Conservation (phyloP, 768 basidiomycete genomes). For the Thelephora aurantiotincta region DNA sequence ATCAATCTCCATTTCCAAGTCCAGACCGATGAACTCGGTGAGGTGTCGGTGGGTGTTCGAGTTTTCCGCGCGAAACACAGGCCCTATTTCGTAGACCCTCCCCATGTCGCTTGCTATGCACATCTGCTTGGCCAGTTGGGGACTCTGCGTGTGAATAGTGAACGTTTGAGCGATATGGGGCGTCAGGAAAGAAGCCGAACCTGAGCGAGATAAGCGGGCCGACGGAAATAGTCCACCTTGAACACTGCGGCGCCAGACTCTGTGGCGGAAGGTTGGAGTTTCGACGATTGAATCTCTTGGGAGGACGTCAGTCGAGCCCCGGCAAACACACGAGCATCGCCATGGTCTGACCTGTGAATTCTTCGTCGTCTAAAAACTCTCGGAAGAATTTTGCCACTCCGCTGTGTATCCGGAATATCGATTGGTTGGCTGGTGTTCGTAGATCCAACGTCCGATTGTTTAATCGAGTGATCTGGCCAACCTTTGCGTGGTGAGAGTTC, state of each 20-base stretch:
- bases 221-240: conserved; percentile 96
- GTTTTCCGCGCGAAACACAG: conserved; percentile 95
- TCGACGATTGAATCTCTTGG: conserved; percentile 88
- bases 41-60: conserved; percentile 96
- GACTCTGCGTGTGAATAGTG: conserved; percentile 42
- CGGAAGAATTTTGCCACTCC: conserved; percentile 83
- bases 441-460: conserved; percentile 91
- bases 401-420: conserved; percentile 83
- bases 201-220: conserved; percentile 75
- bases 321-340: conserved; percentile 34
- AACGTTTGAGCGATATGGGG: too few species aligned
- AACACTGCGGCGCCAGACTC: conserved; percentile 96
- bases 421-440: conserved; percentile 79
- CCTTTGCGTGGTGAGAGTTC: conserved; percentile 49
- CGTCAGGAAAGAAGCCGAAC: too few species aligned
- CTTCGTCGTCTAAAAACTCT: conserved; percentile 49
- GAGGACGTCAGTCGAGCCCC: too few species aligned
- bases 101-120: conserved; percentile 97
- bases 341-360: conserved; percentile 31
- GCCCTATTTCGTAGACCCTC: conserved; percentile 91
- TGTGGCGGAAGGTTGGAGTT: conserved; percentile 90
- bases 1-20: conserved; percentile 97
- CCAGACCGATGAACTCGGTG: conserved; percentile 95
- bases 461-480: conserved; percentile 83
- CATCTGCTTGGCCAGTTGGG: conserved; percentile 98